A percentile compares a stretch with the other conserved stretches of the same genome.
These are phyloP conservation scores for Rhodotorula sp. DNA, from an alignment of 1,284 basidiomycete genomes.

Conservation along the genomic window DNA sequence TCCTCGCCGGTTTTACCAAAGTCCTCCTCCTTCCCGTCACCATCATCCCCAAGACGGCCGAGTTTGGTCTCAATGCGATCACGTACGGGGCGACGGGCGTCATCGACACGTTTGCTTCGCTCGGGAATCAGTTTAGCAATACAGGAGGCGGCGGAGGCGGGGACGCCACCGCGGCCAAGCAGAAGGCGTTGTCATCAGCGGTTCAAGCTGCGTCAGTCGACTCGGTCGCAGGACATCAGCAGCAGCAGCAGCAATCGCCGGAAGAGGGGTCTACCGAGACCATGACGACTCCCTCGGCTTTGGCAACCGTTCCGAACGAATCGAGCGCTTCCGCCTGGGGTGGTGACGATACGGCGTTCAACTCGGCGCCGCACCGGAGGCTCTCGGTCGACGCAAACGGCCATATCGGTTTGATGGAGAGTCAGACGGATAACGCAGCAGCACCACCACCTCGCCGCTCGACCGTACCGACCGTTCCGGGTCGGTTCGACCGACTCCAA, in stretches of 20 bases:
- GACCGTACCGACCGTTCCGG: not conserved
- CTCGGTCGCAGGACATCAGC: not conserved
- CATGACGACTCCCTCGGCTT: not conserved
- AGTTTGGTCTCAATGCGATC: conserved; percentile 70
- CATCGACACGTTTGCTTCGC: conserved; percentile 61
- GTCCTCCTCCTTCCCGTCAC: conserved; percentile 89
- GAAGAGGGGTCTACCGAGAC: not conserved
- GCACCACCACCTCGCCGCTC: not conserved
- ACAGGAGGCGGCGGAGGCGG: conserved; percentile 19
- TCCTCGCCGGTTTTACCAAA: conserved; percentile 86
- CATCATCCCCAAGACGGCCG: conserved; percentile 83
- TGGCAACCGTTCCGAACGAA: conserved; percentile 11
- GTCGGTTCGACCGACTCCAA: conserved; percentile 57
- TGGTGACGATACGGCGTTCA: not conserved
- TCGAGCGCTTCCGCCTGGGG: conserved; percentile 26
- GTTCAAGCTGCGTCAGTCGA: not conserved
- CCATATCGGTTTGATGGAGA: not conserved
- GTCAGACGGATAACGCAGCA: not conserved
- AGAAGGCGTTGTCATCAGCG: not conserved
- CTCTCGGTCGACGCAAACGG: conserved; percentile 26
- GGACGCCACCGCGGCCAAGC: not conserved
- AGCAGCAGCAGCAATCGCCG: not conserved
- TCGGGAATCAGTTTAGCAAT: conserved; percentile 15
- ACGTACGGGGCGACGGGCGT: conserved; percentile 65
- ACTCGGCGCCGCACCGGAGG: not conserved